Evolutionary conservation across 768 basidiomycete species (phyloP).

Genomic region (Jaapia argillacea): DNA sequence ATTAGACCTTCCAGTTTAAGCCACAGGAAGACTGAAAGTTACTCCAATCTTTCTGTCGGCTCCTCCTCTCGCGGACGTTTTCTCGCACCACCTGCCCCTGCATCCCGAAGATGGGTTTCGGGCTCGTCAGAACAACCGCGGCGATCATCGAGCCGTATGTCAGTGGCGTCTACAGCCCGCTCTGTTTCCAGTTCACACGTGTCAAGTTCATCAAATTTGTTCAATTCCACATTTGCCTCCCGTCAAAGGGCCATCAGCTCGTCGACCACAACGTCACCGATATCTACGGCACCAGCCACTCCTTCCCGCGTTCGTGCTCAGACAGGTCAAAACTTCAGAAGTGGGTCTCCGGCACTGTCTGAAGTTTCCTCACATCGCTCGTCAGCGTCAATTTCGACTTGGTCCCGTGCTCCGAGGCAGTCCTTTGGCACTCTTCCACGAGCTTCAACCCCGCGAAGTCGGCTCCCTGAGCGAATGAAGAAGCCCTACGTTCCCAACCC

Average conservation of each 20-base stretch:
- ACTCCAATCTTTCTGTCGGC: constrained; percentile 28
- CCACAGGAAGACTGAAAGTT: constrained; percentile 23
- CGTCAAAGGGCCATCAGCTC: constrained; percentile 70
- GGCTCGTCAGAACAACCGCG: constrained; percentile 31
- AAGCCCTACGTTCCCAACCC: constrained; percentile 81
- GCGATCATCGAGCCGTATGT: constrained; percentile 51
- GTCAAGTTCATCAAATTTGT: constrained; percentile 31
- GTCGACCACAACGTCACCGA: constrained; percentile 27
- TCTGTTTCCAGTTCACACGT: constrained; percentile 62
- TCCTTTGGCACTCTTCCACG: constrained; percentile 39
- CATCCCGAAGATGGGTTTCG: constrained; percentile 40
- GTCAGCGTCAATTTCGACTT: constrained; percentile 44
- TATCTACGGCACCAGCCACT: constrained; percentile 21
- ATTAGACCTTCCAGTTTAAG: constrained; percentile 3
- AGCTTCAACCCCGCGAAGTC: constrained; percentile 37
- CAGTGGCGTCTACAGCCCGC: constrained; percentile 41
- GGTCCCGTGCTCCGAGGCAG: constrained; percentile 59
- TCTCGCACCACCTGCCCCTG: constrained; percentile 32
- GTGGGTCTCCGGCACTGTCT: constrained; percentile 53
- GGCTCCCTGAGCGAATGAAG: constrained; percentile 26
- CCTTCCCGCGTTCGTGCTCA: constrained; percentile 30
- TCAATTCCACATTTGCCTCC: constrained; percentile 69
- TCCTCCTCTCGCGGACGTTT: constrained; percentile 30
- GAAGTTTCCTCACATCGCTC: constrained; percentile 36
- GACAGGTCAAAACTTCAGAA: constrained; percentile 28